Evolutionary conservation across 2,329 filamentous ascomycete genomes (phyloP).

Genomic region (Hypomyces rosellus): DNA sequence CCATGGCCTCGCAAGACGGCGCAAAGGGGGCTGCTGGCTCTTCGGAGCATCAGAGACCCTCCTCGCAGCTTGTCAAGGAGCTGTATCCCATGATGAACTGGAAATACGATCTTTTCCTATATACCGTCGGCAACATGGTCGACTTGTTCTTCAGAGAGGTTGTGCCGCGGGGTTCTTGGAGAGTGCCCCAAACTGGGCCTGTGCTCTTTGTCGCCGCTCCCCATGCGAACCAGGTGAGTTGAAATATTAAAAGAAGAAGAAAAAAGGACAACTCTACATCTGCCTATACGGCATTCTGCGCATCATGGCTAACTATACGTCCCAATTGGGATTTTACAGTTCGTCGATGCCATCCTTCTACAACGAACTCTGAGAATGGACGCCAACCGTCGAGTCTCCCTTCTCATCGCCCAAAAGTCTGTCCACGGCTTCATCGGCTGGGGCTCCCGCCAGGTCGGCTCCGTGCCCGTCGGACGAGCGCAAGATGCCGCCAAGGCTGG

Average conservation of each 20-base stretch:
- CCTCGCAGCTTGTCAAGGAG: slow-evolving; percentile 38
- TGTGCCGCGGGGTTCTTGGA: slow-evolving; percentile 90
- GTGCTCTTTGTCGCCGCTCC: slow-evolving; percentile 94
- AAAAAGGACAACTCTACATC: not conserved
- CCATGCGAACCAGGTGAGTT: slow-evolving; percentile 82
- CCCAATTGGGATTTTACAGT: slow-evolving; percentile 47
- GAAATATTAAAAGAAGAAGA: not conserved
- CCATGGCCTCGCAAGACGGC: slow-evolving; percentile 16
- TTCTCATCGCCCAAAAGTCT: slow-evolving; percentile 92
- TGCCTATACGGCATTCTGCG: not conserved
- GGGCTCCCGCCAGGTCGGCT: slow-evolving; percentile 76
- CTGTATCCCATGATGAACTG: slow-evolving; percentile 64
- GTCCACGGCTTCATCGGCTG: slow-evolving; percentile 90
- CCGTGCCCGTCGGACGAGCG: slow-evolving; percentile 87
- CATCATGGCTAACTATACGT: not conserved
- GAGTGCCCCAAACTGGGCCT: slow-evolving; percentile 80
- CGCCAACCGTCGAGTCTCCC: slow-evolving; percentile 80
- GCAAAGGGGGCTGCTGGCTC: slow-evolving; percentile 17
- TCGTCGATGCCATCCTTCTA: slow-evolving; percentile 89
- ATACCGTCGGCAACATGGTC: slow-evolving; percentile 72
- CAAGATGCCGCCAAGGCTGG: slow-evolving; percentile 81
- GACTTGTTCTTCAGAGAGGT: slow-evolving; percentile 99
- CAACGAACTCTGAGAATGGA: slow-evolving; percentile 86
- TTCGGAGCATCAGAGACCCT: no score
- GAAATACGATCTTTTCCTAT: slow-evolving; percentile 73